These are phyloP conservation scores for Candida smagusa DNA, from an alignment of 1,139 yeast genomes.

Conservation along the genomic window DNA sequence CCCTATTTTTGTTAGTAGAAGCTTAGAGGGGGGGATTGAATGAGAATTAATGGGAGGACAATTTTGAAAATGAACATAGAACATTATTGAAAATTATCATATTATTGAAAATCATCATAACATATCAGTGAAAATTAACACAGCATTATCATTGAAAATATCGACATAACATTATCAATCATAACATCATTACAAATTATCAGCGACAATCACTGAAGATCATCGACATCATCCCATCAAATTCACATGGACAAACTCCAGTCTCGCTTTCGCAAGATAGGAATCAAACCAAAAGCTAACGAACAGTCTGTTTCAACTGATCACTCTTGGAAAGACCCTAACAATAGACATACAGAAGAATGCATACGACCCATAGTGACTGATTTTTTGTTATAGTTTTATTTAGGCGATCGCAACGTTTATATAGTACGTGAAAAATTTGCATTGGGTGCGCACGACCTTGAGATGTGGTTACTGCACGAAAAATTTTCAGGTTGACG, in stretches of 20 bases:
- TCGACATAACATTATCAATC: no score
- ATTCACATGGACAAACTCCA: neutral
- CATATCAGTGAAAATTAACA: no score
- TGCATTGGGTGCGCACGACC: neutral
- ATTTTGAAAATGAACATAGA: neutral
- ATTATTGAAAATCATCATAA: no score
- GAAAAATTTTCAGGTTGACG: no score
- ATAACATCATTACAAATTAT: no score
- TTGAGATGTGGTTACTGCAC: no score
- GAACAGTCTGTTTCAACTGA: conserved; percentile 13
- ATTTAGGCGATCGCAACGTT: conserved; percentile 7
- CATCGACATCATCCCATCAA: no score
- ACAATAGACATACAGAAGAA: conserved; percentile 60
- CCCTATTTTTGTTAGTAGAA: conserved; percentile 59
- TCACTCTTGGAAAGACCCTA: conserved; percentile 38
- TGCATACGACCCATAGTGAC: conserved; percentile 79
- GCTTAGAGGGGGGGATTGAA: neutral
- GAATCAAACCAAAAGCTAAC: conserved; percentile 32
- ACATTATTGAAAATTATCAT: neutral
- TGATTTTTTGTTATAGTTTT: conserved; percentile 27
- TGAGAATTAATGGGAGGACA: neutral
- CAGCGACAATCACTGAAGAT: no score
- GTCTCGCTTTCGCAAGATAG: conserved; percentile 5
- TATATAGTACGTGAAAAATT: conserved; percentile 2
- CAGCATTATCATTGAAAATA: no score